Conservation (phyloP, 495 filamentous ascomycete species). For the Astrothelium macrocarpum region DNA sequence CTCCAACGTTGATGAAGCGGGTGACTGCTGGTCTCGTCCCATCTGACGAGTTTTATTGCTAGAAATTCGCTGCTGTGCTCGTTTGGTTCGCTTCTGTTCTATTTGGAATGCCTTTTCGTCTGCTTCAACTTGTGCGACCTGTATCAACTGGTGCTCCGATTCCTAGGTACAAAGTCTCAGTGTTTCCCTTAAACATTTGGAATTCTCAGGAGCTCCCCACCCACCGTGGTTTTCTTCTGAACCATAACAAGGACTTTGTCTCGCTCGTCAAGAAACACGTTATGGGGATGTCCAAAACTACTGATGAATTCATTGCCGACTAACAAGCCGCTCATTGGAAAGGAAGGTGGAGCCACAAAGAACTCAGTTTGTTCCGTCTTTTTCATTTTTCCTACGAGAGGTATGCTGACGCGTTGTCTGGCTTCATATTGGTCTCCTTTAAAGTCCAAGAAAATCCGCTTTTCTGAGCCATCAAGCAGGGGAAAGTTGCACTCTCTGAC, state of each 20-base stretch:
- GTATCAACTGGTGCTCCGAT: neutral
- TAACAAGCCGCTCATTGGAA: neutral
- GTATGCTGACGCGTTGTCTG: neutral
- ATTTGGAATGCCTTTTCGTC: neutral
- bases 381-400: neutral
- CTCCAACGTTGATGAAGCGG: neutral
- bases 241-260: neutral
- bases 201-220: neutral
- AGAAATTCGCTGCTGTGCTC: neutral
- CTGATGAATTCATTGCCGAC: neutral
- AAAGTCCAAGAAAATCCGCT: neutral
- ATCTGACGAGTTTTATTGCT: neutral
- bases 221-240: conserved; percentile 1
- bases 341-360: neutral
- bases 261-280: neutral
- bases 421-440: neutral
- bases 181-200: neutral
- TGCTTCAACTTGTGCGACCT: neutral
- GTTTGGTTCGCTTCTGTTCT: neutral
- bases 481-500: neutral
- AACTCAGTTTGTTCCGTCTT: neutral
- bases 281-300: neutral
- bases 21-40: neutral
- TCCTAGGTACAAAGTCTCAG: neutral
- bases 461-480: neutral